Evolutionary conservation across 805 yeast species (phyloP), one percentile per base, ranked within the genome.

Genomic region (Saturnispora halmiae): DNA sequence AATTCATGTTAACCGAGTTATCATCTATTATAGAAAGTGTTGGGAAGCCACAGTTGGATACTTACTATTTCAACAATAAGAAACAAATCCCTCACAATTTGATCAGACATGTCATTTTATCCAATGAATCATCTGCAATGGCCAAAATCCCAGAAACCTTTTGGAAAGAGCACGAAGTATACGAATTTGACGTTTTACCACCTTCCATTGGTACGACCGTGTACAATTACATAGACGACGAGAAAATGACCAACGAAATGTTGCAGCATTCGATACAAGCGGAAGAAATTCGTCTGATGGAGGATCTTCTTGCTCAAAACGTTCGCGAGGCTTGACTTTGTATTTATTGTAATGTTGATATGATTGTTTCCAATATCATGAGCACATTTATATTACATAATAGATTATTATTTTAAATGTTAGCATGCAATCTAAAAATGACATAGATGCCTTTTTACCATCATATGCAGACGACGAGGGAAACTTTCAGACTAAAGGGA

Each of bases 181-280:
- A 65, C 52, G 94, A 82, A 49, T 82, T 72, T 53, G 94, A 82
- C 56, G 71, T 80, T 2, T 55, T 82, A 18, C 88, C 94, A 2
- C 92, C 94, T 1, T 51, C 51, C 15, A 58, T 60, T 6, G 75
- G 77, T 16, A 70, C 63, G 2, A 54, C 56, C n/a, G 55, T 70
- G 27, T 53, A 63, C 20, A 65, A 69, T 44, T 65, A 66, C 49
- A 66, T 73, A 14, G 74, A 73, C 50, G 72, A 67, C 36, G 65
- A 67, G 30, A 49, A 67, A 16, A 61, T 73, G 35, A 68, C 71
- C 2, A 60, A 67, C 4, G 67, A 69, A 4, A 55, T 72, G 37
- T 45, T 56, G 33, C 43, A 47, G 11, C 47, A 47, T 20, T 46
- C 53, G 26, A 14, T 50, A 30, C 54, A 50, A 26, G 39, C 43